These are phyloP conservation scores for Lactuca sativa DNA, from an alignment of 129 eudicot genomes.

Conservation along the genomic window DNA sequence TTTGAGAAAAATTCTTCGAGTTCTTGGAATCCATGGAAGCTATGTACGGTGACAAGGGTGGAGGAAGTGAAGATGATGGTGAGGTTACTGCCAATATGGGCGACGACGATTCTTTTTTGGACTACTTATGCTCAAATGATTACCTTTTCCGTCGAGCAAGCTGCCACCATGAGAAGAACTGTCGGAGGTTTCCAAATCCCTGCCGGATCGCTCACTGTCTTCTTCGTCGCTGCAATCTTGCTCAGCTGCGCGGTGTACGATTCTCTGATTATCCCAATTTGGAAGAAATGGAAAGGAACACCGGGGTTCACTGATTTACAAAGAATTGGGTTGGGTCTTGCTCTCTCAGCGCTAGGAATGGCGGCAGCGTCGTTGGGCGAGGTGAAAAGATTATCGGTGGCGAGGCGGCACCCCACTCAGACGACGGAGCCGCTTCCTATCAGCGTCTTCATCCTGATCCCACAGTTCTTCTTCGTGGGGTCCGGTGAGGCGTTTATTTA, in stretches of 20 bases:
- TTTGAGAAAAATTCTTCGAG: conserved; percentile 26
- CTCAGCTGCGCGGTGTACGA: conserved; percentile 68
- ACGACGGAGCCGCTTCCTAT: conserved; percentile 54
- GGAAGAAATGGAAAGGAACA: conserved; percentile 86
- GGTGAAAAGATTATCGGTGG: conserved; percentile 60
- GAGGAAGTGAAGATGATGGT: conserved; percentile 98
- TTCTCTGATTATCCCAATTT: conserved; percentile 71
- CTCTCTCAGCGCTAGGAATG: conserved; percentile 74
- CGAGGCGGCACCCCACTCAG: conserved; percentile 16
- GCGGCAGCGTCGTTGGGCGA: conserved; percentile 70
- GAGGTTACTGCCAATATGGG: conserved; percentile 81
- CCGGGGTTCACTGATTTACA: conserved; percentile 82
- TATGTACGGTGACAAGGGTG: conserved; percentile 80
- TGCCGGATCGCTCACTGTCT: conserved; percentile 94
- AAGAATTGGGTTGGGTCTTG: conserved; percentile 68
- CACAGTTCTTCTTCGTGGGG: conserved; percentile 83
- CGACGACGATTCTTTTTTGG: conserved; percentile 93
- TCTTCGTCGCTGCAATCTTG: conserved; percentile 85
- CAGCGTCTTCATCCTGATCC: conserved; percentile 68
- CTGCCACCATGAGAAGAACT: conserved; percentile 74
- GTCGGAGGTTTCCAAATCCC: conserved; percentile 78
- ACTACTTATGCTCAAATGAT: conserved; percentile 96
- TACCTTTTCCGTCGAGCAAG: conserved; percentile 94
- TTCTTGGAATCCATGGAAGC: conserved; percentile 80
- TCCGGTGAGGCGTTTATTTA: conserved; percentile 91